These are phyloP conservation scores for Solanum hybrid DNA, from an alignment of 305 asterid species.

Conservation along the genomic window DNA sequence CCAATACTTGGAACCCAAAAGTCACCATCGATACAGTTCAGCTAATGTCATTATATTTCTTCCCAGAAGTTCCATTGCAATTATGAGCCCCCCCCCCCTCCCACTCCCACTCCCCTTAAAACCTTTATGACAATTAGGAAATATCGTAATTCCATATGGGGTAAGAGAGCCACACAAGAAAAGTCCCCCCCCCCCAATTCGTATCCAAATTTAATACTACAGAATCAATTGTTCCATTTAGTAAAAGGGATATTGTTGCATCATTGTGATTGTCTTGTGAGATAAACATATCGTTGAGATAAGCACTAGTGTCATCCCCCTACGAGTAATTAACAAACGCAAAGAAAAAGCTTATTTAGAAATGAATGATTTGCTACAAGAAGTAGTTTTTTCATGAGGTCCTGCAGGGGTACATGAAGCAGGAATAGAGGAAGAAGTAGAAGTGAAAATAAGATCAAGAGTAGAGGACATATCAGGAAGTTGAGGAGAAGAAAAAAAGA, in stretches of 20 bases:
- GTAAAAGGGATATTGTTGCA: constrained; percentile 41
- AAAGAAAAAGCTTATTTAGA: background rate
- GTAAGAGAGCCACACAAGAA: background rate
- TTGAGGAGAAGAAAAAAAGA: background rate
- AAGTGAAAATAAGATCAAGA: background rate
- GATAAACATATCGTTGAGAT: constrained; percentile 28
- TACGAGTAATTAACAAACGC: constrained; percentile 10
- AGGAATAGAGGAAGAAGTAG: background rate
- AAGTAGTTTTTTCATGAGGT: background rate
- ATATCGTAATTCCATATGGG: too few relatives aligned
- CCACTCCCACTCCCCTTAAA: background rate
- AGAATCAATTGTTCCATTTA: constrained; percentile 40
- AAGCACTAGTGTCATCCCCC: constrained; percentile 17
- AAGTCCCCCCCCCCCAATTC: constrained; percentile 27
- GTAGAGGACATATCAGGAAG: background rate
- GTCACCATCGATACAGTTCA: background rate
- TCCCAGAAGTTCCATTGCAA: too few relatives aligned
- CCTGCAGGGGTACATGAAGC: background rate
- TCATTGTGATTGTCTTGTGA: constrained; percentile 48
- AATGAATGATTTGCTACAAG: background rate
- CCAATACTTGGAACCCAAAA: background rate
- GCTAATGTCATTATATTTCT: background rate
- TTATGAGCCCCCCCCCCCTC: background rate
- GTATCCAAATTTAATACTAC: constrained; percentile 33
- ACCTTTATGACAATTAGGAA: background rate